phyloP scores from a whole-genome alignment of 2,329 filamentous ascomycete genomes.

The Erysiphe neolycopersici region DNA sequence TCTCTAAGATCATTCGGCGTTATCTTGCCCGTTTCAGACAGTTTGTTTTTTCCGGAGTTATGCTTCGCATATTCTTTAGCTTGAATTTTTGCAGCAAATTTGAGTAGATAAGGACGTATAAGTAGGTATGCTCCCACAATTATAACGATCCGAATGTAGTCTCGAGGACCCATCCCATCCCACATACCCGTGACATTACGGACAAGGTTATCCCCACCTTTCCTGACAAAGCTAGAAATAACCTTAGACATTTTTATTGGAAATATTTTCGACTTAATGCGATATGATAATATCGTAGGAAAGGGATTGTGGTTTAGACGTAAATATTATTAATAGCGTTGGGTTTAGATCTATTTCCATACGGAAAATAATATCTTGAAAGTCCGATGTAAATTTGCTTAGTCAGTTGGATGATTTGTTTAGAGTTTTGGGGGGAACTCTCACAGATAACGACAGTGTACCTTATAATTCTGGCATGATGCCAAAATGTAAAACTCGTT shows the following conservation, averaged over 20 bases:
- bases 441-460: too few relatives aligned
- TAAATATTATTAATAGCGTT: too few relatives aligned
- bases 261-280: too few relatives aligned
- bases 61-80: slow-evolving; percentile 32
- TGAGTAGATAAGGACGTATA: slow-evolving; percentile 47
- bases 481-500: too few relatives aligned
- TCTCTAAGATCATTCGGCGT: slow-evolving; percentile 24
- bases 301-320: too few relatives aligned
- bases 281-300: too few relatives aligned
- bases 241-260: not conserved
- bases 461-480: too few relatives aligned
- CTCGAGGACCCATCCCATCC: slow-evolving; percentile 22
- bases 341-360: too few relatives aligned
- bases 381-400: too few relatives aligned
- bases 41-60: slow-evolving; percentile 2
- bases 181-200: slow-evolving; percentile 25
- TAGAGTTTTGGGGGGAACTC: too few relatives aligned
- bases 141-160: slow-evolving; percentile 41
- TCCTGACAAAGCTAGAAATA: not conserved
- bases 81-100: slow-evolving; percentile 34
- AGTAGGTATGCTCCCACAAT: slow-evolving; percentile 50
- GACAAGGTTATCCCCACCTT: slow-evolving; percentile 11
- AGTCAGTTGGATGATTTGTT: too few relatives aligned
- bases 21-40: slow-evolving; percentile 22
- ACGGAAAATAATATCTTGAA: too few relatives aligned